Evolutionary conservation across 768 basidiomycete species (phyloP).

Genomic region (Clavulina sp.): DNA sequence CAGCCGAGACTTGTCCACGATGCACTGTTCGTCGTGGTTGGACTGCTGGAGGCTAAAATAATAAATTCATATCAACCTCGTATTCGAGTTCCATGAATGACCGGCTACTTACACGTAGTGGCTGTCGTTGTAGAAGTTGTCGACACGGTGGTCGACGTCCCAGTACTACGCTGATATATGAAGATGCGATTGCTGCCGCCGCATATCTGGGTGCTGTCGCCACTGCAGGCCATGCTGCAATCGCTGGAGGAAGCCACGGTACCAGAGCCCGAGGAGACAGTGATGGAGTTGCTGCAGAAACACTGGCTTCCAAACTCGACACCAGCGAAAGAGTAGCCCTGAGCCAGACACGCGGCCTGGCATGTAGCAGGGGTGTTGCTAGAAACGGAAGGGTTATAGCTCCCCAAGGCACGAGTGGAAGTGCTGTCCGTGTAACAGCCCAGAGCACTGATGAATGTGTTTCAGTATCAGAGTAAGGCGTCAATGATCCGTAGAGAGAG

Average conservation of each 20-base stretch:
- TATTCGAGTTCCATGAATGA: no score
- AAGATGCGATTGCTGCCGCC: background rate
- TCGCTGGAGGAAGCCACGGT: background rate
- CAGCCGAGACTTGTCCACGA: background rate
- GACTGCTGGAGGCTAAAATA: no score
- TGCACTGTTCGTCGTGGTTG: background rate
- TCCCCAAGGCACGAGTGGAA: background rate
- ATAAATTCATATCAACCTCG: no score
- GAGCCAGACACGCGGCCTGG: background rate
- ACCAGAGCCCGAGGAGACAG: background rate
- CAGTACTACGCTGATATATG: background rate
- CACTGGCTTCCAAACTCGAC: conserved; percentile 2
- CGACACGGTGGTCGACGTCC: background rate
- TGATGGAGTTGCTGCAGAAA: background rate
- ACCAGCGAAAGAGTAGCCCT: background rate
- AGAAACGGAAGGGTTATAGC: background rate
- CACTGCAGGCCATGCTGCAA: background rate
- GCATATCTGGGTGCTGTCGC: background rate
- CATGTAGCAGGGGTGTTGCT: background rate
- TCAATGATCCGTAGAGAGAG: background rate
- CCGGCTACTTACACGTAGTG: no score
- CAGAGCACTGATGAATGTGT: background rate
- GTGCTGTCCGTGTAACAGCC: background rate
- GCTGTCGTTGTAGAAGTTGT: no score
- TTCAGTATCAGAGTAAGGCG: background rate